Conservation (phyloP, 495 filamentous ascomycete species). For the Trichoderma parareesei region DNA sequence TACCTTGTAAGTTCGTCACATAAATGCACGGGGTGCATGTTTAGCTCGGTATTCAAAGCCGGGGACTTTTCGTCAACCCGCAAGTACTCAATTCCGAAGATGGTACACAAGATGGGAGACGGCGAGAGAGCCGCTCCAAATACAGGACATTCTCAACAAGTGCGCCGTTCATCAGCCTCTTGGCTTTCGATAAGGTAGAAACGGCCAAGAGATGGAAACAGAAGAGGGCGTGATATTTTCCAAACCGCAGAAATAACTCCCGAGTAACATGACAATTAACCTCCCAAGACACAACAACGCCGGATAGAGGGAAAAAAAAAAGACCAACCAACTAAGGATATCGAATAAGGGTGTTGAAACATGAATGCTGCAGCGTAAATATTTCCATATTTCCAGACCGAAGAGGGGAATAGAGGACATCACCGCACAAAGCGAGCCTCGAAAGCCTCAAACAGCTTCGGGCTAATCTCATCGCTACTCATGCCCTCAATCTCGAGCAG, state of each 20-base stretch:
- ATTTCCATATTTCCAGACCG: not conserved
- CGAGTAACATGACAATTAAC: not conserved
- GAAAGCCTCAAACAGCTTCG: conserved; percentile 73
- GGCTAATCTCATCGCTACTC: conserved; percentile 88
- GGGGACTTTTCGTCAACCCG: conserved; percentile 8
- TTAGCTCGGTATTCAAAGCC: not conserved
- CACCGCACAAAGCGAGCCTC: conserved; percentile 56
- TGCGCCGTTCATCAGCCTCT: not conserved
- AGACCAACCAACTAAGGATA: not conserved
- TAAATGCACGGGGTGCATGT: not conserved
- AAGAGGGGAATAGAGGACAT: not conserved
- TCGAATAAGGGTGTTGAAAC: not conserved
- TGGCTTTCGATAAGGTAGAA: not conserved
- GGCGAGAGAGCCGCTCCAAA: not conserved
- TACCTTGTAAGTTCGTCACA: too few species aligned
- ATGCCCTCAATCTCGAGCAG: conserved; percentile 82
- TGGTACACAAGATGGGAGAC: not conserved
- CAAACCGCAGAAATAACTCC: not conserved
- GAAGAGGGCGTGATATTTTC: not conserved
- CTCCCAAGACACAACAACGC: not conserved
- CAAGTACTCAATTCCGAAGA: not conserved
- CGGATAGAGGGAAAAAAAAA: not conserved
- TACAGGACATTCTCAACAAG: not conserved
- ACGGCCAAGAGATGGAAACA: not conserved
- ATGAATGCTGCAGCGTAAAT: not conserved